These are phyloP conservation scores for Mimosa pudica DNA, from an alignment of 306 rosid genomes.

Conservation along the genomic window DNA sequence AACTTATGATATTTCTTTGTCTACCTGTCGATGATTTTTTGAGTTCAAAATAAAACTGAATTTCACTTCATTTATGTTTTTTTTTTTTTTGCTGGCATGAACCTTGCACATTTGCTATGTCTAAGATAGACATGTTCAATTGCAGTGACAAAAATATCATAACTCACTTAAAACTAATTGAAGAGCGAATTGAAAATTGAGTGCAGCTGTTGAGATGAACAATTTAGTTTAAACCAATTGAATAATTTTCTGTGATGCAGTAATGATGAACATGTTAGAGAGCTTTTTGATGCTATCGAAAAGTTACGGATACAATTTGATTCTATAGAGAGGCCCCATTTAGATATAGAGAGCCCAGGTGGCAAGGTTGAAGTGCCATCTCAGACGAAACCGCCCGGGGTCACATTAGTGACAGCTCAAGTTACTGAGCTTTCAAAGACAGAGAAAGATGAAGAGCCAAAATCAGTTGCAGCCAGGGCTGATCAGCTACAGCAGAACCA, in stretches of 20 bases:
- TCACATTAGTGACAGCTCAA: conserved; percentile 31
- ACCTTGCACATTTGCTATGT: neutral
- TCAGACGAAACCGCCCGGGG: conserved; percentile 40
- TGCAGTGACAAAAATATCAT: neutral
- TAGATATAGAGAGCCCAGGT: conserved; percentile 71
- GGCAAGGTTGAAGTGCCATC: conserved; percentile 51
- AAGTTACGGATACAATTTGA: conserved; percentile 70
- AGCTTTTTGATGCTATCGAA: conserved; percentile 74
- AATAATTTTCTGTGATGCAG: conserved; percentile 48
- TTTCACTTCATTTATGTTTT: neutral
- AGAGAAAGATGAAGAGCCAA: conserved; percentile 42
- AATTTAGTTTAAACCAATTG: neutral
- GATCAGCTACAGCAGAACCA: conserved; percentile 53
- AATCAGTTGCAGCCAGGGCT: conserved; percentile 44
- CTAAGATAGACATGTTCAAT: neutral
- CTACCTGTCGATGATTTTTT: conserved; percentile 14
- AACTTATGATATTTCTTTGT: neutral
- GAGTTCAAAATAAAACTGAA: conserved; percentile 18
- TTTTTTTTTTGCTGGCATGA: neutral
- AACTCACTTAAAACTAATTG: neutral
- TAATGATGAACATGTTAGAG: conserved; percentile 79
- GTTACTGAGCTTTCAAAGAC: conserved; percentile 41
- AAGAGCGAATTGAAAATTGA: neutral
- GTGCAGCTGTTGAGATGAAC: neutral
- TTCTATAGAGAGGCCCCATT: conserved; percentile 79